These are phyloP conservation scores for Magnolia sinica DNA, from an alignment of 164 flowering plant genomes.

Conservation along the genomic window DNA sequence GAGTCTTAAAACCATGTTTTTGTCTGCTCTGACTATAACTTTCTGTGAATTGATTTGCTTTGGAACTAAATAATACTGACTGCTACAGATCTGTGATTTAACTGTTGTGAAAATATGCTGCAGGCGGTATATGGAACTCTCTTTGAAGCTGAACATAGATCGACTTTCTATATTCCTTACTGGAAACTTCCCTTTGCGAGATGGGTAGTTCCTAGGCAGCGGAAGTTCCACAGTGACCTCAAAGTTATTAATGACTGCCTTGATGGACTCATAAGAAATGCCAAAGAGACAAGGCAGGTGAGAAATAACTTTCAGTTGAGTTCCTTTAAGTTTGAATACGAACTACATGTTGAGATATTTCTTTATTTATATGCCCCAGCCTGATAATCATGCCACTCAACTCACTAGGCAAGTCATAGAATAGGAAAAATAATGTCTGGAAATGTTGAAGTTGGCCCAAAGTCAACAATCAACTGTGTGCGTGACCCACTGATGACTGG, in stretches of 20 bases:
- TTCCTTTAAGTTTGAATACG: too few species aligned
- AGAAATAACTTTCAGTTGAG: constrained; percentile 13
- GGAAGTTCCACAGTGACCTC: constrained; percentile 77
- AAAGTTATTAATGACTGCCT: constrained; percentile 88
- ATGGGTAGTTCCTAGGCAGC: constrained; percentile 91
- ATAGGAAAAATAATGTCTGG: too few species aligned
- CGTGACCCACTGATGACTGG: too few species aligned
- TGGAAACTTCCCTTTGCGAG: constrained; percentile 88
- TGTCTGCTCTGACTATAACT: too few species aligned
- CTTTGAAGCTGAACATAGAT: constrained; percentile 96
- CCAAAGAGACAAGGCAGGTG: constrained; percentile 91
- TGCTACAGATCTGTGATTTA: constrained; percentile 2
- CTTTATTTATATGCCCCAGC: too few species aligned
- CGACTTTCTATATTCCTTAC: constrained; percentile 93
- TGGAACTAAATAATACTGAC: neutral
- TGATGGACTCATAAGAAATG: constrained; percentile 88
- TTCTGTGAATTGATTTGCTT: neutral
- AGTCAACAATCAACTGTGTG: too few species aligned
- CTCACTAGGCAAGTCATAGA: too few species aligned
- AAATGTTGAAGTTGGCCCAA: too few species aligned
- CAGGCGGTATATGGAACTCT: constrained; percentile 99
- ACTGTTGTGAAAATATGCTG: constrained; percentile 14
- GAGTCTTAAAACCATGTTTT: too few species aligned
- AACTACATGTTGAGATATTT: neutral
- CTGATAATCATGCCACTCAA: too few species aligned